These are phyloP conservation scores for Baffinella frigidus DNA, from an alignment of 208 protist species.

Conservation along the genomic window DNA sequence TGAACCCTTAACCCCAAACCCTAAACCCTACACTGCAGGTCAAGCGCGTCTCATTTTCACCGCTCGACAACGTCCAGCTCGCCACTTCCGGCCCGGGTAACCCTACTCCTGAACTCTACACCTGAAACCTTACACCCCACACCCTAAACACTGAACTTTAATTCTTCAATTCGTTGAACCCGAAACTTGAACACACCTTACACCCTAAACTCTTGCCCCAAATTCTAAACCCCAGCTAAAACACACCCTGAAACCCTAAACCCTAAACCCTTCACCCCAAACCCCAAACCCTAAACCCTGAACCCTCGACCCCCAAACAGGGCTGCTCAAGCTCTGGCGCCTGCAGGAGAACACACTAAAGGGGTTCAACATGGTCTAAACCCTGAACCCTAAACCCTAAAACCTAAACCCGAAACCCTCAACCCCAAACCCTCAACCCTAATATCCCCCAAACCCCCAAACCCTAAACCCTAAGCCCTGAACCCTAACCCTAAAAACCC, in stretches of 20 bases:
- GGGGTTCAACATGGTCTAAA: neutral
- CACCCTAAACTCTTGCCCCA: neutral
- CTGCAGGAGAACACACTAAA: conserved; percentile 7
- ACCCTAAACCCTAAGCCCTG: no score
- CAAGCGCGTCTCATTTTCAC: neutral
- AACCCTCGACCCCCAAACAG: neutral
- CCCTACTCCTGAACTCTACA: neutral
- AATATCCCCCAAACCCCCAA: no score
- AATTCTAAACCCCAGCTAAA: neutral
- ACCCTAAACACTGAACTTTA: neutral
- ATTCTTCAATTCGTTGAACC: no score
- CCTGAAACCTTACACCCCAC: neutral
- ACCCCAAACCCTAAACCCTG: neutral
- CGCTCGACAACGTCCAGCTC: conserved; percentile 8
- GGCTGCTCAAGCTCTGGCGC: conserved; percentile 28
- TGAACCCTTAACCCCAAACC: neutral
- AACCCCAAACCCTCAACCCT: neutral
- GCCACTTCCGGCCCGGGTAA: neutral
- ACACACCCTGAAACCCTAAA: neutral
- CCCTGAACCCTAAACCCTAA: neutral
- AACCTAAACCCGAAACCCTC: neutral
- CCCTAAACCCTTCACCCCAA: neutral
- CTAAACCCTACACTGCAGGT: neutral
- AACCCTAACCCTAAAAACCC: no score
- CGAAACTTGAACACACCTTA: neutral